Percentiles rank a stretch among this genome's conserved stretches.
phyloP scores from a whole-genome alignment of 2,329 filamentous ascomycete genomes.

The Neonectria hederae region DNA sequence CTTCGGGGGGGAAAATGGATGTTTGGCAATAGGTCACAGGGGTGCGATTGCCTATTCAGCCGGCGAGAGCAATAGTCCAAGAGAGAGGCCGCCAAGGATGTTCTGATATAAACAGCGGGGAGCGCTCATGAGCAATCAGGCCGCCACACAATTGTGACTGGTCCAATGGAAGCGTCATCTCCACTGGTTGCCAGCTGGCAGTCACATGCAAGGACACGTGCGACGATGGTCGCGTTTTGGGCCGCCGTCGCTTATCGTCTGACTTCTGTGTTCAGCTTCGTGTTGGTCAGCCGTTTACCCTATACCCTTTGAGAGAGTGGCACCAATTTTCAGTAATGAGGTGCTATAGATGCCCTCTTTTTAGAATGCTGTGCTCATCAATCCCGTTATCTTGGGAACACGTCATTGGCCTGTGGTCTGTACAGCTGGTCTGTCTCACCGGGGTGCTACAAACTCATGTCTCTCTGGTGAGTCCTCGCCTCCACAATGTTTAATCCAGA shows the following conservation, averaged over 20 bases:
- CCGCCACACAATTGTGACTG: conserved; percentile 38
- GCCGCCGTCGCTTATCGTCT: background rate
- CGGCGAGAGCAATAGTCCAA: background rate
- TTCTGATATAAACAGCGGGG: conserved; percentile 17
- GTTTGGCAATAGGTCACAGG: background rate
- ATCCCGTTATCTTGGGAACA: background rate
- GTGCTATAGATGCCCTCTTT: background rate
- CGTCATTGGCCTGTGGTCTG: conserved; percentile 4
- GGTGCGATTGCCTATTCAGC: background rate
- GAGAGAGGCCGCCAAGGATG: conserved; percentile 12
- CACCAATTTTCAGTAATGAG: background rate
- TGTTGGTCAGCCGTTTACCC: conserved; percentile 4
- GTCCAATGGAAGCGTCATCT: conserved; percentile 33
- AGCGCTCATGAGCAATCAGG: conserved; percentile 30
- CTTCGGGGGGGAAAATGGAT: background rate
- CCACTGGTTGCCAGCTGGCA: conserved; percentile 45
- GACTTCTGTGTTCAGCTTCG: background rate
- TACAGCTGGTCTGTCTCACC: conserved; percentile 1
- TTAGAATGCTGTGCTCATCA: background rate
- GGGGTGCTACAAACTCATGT: background rate
- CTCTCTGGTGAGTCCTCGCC: too few species aligned
- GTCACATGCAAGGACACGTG: conserved; percentile 42
- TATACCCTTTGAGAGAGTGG: conserved; percentile 1
- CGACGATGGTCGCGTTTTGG: conserved; percentile 13
- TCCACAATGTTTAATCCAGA: too few species aligned